Base-by-base conservation (phyloP, 352 stramenopile species). In the Pythium diclinum region DNA sequence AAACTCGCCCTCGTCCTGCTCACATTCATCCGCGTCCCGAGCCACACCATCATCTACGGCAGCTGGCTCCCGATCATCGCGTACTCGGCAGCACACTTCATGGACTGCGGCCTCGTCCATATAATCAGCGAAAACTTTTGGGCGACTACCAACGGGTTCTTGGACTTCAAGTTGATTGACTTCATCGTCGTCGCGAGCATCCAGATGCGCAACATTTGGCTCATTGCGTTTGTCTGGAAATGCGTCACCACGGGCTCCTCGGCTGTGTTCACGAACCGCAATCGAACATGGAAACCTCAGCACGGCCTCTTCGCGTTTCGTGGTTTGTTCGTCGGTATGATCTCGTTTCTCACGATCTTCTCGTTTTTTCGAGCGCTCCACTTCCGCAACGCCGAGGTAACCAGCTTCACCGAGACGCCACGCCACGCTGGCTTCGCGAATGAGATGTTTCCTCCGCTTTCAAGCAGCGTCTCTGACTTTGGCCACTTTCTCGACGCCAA, bases 171-270 rank as follows among this genome's bases (percentile, higher is more conserved):
- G 5, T 48, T 58, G 1, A 3, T 72, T 17, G 16, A 47, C 1
- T 78, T 72, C 28, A 47, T 68, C 23, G 25, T 48, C 3, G 23
- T 59, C 4, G 54, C 69, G 16, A 64, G 65, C 2, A 53, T 81
- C 5, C 74, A 78, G 46, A 79, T 82, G 69, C 75, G 75, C 9
- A 76, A 75, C 34, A 14, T 75, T 10, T 82, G 72, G 75, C 23
- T 65, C 13, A 17, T 76, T 14, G 70, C 52, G 16, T 40, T 74
- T 0, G 21, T 47, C 2, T 66, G 60, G 47, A 76, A 73, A 42
- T 6, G 65, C 7, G 28, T 68, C 21, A 42, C 53, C 10, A 52
- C 25, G 9, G 2, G 65, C 17, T 28, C 48, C 32, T 28, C 38
- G 9, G 5, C 17, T 9, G 16, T 58, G 33, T 38, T 55, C 14